Evolutionary conservation across 176 grass and related monocot species (phyloP).

Genomic region (Oryza glaberrima): DNA sequence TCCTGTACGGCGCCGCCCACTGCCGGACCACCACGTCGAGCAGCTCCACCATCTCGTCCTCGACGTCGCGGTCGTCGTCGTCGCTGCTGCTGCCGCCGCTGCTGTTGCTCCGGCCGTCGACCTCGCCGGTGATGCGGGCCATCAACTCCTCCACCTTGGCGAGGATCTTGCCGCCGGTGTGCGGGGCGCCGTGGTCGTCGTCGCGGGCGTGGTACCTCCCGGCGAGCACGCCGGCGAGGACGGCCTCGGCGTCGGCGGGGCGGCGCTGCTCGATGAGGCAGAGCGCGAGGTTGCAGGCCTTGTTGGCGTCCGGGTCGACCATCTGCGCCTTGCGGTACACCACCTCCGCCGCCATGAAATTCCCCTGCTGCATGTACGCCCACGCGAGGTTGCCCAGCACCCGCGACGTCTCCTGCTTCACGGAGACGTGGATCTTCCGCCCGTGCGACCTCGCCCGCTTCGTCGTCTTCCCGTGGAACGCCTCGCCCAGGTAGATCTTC

Average conservation of each 20-base stretch:
- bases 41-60: slow-evolving; percentile 57
- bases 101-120: not conserved
- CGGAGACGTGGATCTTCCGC: slow-evolving; percentile 84
- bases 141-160: slow-evolving; percentile 63
- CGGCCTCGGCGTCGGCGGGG: slow-evolving; percentile 54
- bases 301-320: slow-evolving; percentile 87
- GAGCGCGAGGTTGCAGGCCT: slow-evolving; percentile 77
- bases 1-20: slow-evolving; percentile 59
- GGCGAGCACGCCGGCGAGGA: slow-evolving; percentile 53
- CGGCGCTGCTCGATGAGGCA: slow-evolving; percentile 76
- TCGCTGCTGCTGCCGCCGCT: not conserved
- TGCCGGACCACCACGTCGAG: slow-evolving; percentile 57
- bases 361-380: slow-evolving; percentile 89
- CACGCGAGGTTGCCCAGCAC: slow-evolving; percentile 81
- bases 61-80: slow-evolving; percentile 14
- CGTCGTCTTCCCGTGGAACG: slow-evolving; percentile 67
- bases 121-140: slow-evolving; percentile 38
- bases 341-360: slow-evolving; percentile 81
- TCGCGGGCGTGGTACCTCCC: slow-evolving; percentile 25
- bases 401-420: slow-evolving; percentile 81
- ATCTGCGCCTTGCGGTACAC: slow-evolving; percentile 90
- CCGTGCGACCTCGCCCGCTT: slow-evolving; percentile 79
- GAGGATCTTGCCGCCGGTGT: slow-evolving; percentile 47
- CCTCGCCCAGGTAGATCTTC: slow-evolving; percentile 77
- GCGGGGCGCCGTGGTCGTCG: slow-evolving; percentile 2